Evolutionary conservation across 257 asterid genomes (phyloP), one percentile per base, ranked within the genome.

Genomic region (Leonotis leonurus): DNA sequence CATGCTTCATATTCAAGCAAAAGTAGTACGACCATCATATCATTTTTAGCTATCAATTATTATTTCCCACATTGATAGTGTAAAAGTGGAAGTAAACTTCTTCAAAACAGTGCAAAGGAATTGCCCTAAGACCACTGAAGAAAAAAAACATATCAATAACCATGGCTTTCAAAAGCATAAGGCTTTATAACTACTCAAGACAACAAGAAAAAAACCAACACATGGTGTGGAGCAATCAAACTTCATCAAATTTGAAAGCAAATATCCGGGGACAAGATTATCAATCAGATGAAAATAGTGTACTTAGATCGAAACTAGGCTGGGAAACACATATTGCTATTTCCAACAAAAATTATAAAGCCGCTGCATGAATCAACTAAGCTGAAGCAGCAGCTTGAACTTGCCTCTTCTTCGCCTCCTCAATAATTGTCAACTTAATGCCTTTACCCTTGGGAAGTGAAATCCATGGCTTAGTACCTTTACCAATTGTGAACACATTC

Each of bases 391-490:
- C 65, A 8, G 67, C 29, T 35, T 74, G 79, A 16, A 62, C 62
- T 6, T 72, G 54, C 78, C 68, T 78, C 80, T 74, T 74, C 69
- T 62, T 65, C 3, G 80, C 77, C 73, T 78, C 83, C 78, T 78
- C 83, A 14, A 78, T 78, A 53, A 78, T 75, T 1, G 83, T 12
- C 64, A 78, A 60, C 71, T 78, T 78, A 35, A 78, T 71, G 41
- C 83, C 83, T 24, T 78, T 78, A 30, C 83, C 83, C 77, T 78
- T 78, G 6, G 83, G 83, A 29, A 78, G 78, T 20, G 83, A 78
- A 18, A 78, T 80, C 83, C 80, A 78, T 0, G 80, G 80, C 78
- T 71, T 78, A 7, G 78, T 74, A 25, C 83, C 80, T 64, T 78
- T 78, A 0, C 83, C 83, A 16, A 78, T 75, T 0, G 80, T 75